Conservation (phyloP, 2,329 filamentous ascomycete genomes). For the Aspergillus tubingensis region DNA sequence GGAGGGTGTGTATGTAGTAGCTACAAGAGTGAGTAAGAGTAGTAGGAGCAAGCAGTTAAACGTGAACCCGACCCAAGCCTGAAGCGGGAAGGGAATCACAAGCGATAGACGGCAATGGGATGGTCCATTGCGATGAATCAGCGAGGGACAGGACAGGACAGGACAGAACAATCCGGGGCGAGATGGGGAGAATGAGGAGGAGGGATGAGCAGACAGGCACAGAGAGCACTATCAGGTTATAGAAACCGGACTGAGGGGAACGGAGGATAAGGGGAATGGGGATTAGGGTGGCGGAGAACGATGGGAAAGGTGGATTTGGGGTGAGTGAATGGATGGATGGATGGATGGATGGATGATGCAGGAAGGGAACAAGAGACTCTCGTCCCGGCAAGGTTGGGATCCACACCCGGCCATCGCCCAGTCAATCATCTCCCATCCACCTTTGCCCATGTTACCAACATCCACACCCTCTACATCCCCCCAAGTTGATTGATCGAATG, state of each 20-base stretch:
- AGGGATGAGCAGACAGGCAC: background rate
- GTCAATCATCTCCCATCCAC: background rate
- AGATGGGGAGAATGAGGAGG: background rate
- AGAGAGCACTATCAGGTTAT: constrained; percentile 1
- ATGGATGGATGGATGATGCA: constrained; percentile 5
- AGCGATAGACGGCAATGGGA: constrained; percentile 9
- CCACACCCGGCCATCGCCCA: background rate
- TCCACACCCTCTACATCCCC: background rate
- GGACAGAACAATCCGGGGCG: background rate
- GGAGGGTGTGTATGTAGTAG: background rate
- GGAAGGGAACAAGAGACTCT: constrained; percentile 4
- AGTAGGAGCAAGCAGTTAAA: background rate
- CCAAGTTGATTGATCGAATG: constrained; percentile 4
- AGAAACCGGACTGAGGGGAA: constrained; percentile 4
- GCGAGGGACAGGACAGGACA: background rate
- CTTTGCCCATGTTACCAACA: background rate
- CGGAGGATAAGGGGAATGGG: constrained; percentile 8
- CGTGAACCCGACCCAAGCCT: constrained; percentile 18
- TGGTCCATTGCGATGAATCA: constrained; percentile 14
- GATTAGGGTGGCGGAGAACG: background rate
- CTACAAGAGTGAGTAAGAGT: background rate
- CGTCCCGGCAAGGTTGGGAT: constrained; percentile 5
- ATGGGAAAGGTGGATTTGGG: background rate
- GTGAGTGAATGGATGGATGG: background rate
- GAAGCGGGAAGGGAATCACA: constrained; percentile 20